Evolutionary conservation across 2,329 filamentous ascomycete genomes (phyloP).

Genomic region (Alternaria postmessia): DNA sequence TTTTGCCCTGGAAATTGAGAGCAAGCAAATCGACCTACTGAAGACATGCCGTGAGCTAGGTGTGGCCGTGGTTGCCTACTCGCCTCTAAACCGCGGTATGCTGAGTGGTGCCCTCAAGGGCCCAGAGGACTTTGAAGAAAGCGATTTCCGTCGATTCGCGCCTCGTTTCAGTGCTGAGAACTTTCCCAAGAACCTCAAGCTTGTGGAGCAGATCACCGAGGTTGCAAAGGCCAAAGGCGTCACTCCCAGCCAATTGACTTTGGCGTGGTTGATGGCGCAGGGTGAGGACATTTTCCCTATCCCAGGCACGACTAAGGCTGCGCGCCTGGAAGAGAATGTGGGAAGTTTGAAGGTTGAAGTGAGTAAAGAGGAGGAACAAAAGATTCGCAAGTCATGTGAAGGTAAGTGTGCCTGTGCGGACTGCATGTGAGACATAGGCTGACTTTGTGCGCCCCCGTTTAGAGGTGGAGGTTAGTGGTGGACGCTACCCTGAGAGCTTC

Average conservation of each 20-base stretch:
- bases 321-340: conserved; percentile 45
- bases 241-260: conserved; percentile 66
- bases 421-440: too few relatives aligned
- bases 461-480: conserved; percentile 54
- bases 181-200: conserved; percentile 47
- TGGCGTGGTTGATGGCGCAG: conserved; percentile 52
- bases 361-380: conserved; percentile 38
- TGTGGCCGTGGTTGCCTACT: conserved; percentile 52
- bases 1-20: conserved; percentile 60
- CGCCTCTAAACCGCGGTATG: conserved; percentile 49
- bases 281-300: conserved; percentile 65
- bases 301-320: conserved; percentile 54
- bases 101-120: conserved; percentile 36
- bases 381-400: conserved; percentile 37
- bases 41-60: conserved; percentile 55
- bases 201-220: conserved; percentile 42
- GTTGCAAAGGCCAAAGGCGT: conserved; percentile 58
- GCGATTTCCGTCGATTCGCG: conserved; percentile 32
- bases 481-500: conserved; percentile 51
- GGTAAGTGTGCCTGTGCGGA: too few relatives aligned
- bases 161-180: conserved; percentile 57
- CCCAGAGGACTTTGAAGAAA: conserved; percentile 57
- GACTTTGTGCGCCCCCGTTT: too few relatives aligned
- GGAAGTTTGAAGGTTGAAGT: conserved; percentile 37
- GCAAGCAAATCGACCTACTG: conserved; percentile 45